These are phyloP conservation scores for Mycena galopus DNA, from an alignment of 768 basidiomycete species.

Conservation along the genomic window DNA sequence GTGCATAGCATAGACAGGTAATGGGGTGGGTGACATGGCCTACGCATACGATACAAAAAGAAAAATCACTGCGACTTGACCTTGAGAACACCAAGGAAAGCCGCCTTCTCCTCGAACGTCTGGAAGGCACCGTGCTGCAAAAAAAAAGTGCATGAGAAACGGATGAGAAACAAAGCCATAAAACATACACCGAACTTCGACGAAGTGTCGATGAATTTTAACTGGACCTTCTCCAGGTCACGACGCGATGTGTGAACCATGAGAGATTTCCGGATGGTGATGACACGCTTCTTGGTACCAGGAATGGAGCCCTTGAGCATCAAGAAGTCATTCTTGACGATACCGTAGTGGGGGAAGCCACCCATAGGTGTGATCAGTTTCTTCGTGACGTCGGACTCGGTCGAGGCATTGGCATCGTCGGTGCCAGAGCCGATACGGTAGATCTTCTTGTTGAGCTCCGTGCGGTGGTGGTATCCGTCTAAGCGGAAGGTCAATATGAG, in stretches of 20 bases:
- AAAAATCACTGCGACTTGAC: slow-evolving; percentile 71
- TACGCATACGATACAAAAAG: slow-evolving; percentile 57
- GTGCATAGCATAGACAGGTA: slow-evolving; percentile 40
- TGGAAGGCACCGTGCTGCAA: slow-evolving; percentile 94
- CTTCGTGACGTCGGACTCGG: slow-evolving; percentile 94
- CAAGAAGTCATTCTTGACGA: slow-evolving; percentile 98
- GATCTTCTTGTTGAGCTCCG: slow-evolving; percentile 98
- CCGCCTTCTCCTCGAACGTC: slow-evolving; percentile 95
- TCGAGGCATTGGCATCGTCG: slow-evolving; percentile 89
- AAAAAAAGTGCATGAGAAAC: slow-evolving; percentile 23
- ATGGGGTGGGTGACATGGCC: slow-evolving; percentile 47
- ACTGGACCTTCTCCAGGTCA: slow-evolving; percentile 97
- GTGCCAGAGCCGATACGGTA: slow-evolving; percentile 91
- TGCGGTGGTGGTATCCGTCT: slow-evolving; percentile 97
- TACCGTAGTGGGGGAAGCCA: slow-evolving; percentile 99
- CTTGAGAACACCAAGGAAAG: slow-evolving; percentile 95
- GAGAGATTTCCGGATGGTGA: slow-evolving; percentile 97
- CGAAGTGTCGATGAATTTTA: slow-evolving; percentile 99
- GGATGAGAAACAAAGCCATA: neutral
- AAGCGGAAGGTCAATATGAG: slow-evolving; percentile 23
- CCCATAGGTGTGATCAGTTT: slow-evolving; percentile 97
- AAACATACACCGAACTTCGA: slow-evolving; percentile 93
- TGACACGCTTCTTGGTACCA: slow-evolving; percentile 97
- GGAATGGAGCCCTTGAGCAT: slow-evolving; percentile 96
- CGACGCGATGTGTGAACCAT: slow-evolving; percentile 96